phyloP scores from a whole-genome alignment of 192 early-diverging fungal species.

The Entophlyctis luteolus region DNA sequence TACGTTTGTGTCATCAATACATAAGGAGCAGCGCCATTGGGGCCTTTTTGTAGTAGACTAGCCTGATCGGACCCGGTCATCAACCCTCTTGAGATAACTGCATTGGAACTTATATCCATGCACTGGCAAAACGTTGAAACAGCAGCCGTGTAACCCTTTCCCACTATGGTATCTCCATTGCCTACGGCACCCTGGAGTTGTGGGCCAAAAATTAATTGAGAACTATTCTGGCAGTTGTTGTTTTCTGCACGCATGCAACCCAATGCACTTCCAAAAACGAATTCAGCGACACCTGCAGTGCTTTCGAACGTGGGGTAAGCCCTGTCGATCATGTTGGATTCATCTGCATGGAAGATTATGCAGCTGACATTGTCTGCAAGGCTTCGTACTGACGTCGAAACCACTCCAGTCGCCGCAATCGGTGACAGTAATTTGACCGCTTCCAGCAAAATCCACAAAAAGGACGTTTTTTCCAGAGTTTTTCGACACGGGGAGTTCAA shows the following conservation, averaged over 20 bases:
- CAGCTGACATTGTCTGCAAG: slow-evolving; percentile 1
- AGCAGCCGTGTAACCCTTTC: neutral
- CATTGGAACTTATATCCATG: neutral
- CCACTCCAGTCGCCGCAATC: slow-evolving; percentile 13
- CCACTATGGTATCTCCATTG: slow-evolving; percentile 18
- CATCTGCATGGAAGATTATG: slow-evolving; percentile 13
- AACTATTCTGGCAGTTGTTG: slow-evolving; percentile 1
- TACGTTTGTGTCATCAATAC: neutral
- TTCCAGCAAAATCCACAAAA: slow-evolving; percentile 20
- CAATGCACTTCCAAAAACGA: slow-evolving; percentile 15
- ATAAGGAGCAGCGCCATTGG: neutral
- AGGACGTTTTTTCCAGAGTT: slow-evolving; percentile 13
- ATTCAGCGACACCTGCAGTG: slow-evolving; percentile 11
- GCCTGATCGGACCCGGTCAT: slow-evolving; percentile 1
- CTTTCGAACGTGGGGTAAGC: slow-evolving; percentile 17
- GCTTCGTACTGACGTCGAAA: neutral
- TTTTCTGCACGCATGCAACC: slow-evolving; percentile 22
- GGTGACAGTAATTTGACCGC: slow-evolving; percentile 9
- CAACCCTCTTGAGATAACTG: neutral
- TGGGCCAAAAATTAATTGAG: slow-evolving; percentile 11
- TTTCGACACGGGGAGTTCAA: slow-evolving; percentile 21
- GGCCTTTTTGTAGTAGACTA: neutral
- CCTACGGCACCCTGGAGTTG: slow-evolving; percentile 11
- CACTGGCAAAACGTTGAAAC: slow-evolving; percentile 8
- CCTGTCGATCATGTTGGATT: neutral